A percentile compares a stretch with the other conserved stretches of the same genome.
Evolutionary conservation across 2,329 filamentous ascomycete genomes (phyloP).

Genomic region (Monosporascus sp.): DNA sequence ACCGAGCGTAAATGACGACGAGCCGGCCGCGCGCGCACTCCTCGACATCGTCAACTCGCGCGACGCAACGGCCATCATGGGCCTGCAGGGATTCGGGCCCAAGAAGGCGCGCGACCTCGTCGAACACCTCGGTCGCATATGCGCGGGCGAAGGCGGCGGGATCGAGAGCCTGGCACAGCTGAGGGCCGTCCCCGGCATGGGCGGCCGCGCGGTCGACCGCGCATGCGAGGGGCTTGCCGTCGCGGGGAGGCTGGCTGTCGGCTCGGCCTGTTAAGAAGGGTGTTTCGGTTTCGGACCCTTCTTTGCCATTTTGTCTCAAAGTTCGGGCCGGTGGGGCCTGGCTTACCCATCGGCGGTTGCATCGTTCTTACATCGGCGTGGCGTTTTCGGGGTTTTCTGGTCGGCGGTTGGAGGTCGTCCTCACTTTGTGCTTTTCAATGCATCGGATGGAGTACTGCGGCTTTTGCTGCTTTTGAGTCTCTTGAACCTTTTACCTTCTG

Average conservation of each 20-base stretch:
- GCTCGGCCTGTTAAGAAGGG: no score
- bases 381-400: no score
- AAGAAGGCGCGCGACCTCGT: constrained; percentile 64
- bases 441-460: no score
- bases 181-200: constrained; percentile 51
- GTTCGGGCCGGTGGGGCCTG: no score
- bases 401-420: no score
- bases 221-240: constrained; percentile 46
- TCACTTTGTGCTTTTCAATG: no score
- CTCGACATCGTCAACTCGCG: constrained; percentile 70
- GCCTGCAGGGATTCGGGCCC: constrained; percentile 64
- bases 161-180: constrained; percentile 48
- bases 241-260: not conserved
- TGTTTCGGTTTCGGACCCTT: no score
- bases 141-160: constrained; percentile 33
- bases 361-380: no score
- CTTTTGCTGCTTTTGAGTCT: no score
- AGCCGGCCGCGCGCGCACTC: constrained; percentile 46
- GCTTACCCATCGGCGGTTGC: no score
- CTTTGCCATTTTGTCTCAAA: no score
- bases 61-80: constrained; percentile 59
- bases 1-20: constrained; percentile 17
- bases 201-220: constrained; percentile 50
- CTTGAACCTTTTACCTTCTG: no score
- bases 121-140: constrained; percentile 45